These are phyloP conservation scores for Salvia miltiorrhiza DNA, from an alignment of 257 asterid genomes.

Conservation along the genomic window DNA sequence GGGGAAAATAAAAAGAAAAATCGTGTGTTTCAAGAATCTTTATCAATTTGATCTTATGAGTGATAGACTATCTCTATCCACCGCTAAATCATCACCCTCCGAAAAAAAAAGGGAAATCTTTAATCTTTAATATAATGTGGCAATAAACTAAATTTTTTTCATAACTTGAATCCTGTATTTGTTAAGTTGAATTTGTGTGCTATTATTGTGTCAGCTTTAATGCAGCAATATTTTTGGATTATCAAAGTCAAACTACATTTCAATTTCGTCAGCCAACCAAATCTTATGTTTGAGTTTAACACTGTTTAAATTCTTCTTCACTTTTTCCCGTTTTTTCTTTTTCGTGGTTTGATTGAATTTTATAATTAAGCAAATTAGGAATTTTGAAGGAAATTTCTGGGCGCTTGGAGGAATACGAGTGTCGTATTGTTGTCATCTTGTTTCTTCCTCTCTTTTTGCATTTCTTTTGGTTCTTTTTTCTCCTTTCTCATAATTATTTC, in stretches of 20 bases:
- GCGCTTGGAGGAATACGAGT: slow-evolving; percentile 15
- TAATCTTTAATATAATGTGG: slow-evolving; percentile 27
- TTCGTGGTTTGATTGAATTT: neutral
- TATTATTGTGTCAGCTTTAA: slow-evolving; percentile 34
- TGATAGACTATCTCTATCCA: slow-evolving; percentile 34
- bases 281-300: neutral
- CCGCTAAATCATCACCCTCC: slow-evolving; percentile 43
- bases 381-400: slow-evolving; percentile 17
- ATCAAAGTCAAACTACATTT: slow-evolving; percentile 30
- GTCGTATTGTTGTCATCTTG: neutral
- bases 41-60: slow-evolving; percentile 37
- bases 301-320: neutral
- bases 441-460: neutral
- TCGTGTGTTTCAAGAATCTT: slow-evolving; percentile 57
- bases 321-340: neutral
- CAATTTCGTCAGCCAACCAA: slow-evolving; percentile 7
- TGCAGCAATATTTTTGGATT: slow-evolving; percentile 21
- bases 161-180: slow-evolving; percentile 20
- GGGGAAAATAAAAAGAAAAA: slow-evolving; percentile 26
- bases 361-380: neutral
- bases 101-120: neutral
- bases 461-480: neutral
- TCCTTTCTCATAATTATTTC: neutral
- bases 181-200: slow-evolving; percentile 21
- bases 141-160: slow-evolving; percentile 14